phyloP scores from a whole-genome alignment of 176 grass and related monocot species.

The Cenchrus americanus region DNA sequence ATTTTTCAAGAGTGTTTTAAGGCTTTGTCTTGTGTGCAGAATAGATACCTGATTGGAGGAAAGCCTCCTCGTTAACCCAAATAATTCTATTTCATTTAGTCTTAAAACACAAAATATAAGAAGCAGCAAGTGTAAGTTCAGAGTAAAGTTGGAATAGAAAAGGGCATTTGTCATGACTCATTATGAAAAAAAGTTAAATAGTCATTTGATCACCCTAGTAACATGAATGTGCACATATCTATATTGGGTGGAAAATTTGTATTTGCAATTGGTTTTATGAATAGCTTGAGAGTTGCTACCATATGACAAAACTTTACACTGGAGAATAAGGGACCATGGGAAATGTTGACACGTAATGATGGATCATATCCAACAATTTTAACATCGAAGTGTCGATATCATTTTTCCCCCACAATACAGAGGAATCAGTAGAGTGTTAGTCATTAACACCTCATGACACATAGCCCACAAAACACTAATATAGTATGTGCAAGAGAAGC shows the following conservation, averaged over 20 bases:
- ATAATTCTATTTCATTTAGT: conserved; percentile 28
- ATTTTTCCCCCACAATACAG: conserved; percentile 9
- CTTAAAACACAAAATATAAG: background rate
- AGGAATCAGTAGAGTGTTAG: background rate
- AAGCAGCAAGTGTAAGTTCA: background rate
- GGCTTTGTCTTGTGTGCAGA: conserved; percentile 16
- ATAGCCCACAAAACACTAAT: conserved; percentile 21
- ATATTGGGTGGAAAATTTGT: background rate
- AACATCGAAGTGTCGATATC: background rate
- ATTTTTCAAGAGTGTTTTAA: background rate
- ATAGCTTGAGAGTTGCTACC: background rate
- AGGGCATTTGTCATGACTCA: background rate
- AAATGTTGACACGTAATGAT: background rate
- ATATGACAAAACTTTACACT: background rate
- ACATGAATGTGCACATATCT: background rate
- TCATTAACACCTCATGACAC: background rate
- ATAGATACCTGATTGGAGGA: conserved; percentile 3
- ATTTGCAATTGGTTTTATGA: background rate
- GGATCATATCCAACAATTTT: conserved; percentile 4
- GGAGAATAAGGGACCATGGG: background rate
- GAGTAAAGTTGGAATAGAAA: background rate
- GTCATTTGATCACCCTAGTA: background rate
- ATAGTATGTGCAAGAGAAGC: conserved; percentile 1
- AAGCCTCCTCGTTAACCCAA: background rate
- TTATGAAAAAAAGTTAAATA: background rate